Base-by-base conservation (phyloP, 139 green algal species). In the Haematococcus lacustris region DNA sequence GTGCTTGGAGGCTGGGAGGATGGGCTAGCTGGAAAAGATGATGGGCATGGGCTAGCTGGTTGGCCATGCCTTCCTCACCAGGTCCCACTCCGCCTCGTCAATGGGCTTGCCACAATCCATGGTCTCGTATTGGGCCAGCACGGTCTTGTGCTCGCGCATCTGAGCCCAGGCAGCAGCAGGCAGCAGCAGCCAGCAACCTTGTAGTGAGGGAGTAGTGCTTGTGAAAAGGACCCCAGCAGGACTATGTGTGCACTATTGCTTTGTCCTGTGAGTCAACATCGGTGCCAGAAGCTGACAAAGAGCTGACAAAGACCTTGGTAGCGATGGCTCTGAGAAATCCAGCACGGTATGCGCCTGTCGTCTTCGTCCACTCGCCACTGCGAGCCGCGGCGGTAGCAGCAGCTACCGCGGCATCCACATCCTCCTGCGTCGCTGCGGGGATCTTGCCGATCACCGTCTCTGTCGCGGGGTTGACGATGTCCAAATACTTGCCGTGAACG, bases 21-120 rank as follows among this genome's bases (percentile, higher is more conserved):
- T n/a, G n/a, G n/a, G n/a, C n/a, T n/a, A n/a, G n/a, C n/a, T n/a
- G n/a, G n/a, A n/a, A n/a, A n/a, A n/a, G n/a, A n/a, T n/a, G n/a
- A n/a, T n/a, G n/a, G n/a, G n/a, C n/a, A n/a, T n/a, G n/a, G n/a
- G n/a, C n/a, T n/a, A n/a, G n/a, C n/a, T n/a, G n/a, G n/a, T n/a
- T n/a, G n/a, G n/a, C n/a, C n/a, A n/a, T n/a, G n/a, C n/a, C n/a
- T n/a, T n/a, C n/a, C 82, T 75, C 62, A 92, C 88, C 77, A 97
- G 88, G 80, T 97, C 92, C 90, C 88, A 94, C 69, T 92, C 85
- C 7, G 89, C 78, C 84, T 97, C 92, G 1, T 90, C 84, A 6
- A 97, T 87, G 0, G 92, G 90, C 82, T 96, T 97, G 38, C 92
- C 91, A 47, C 73, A 88, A 81, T 96, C 89, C 38, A 89, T 73